These are phyloP conservation scores for Platanthera zijinensis DNA, from an alignment of 106 monocot species.

Conservation along the genomic window DNA sequence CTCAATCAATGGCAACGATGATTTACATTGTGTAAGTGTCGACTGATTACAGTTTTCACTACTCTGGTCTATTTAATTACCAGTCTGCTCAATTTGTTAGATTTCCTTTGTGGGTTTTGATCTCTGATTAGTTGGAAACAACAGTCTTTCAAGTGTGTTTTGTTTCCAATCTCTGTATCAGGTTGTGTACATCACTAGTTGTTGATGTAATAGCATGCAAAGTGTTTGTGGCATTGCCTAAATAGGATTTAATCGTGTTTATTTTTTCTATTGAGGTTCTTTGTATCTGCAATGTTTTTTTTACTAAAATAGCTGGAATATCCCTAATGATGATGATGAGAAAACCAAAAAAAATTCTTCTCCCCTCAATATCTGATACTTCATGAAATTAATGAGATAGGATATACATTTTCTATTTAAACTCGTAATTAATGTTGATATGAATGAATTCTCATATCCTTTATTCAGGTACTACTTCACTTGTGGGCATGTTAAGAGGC, in stretches of 20 bases:
- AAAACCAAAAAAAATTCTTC: neutral
- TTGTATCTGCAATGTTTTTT: neutral
- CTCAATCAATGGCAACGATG: constrained; percentile 4
- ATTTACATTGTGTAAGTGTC: constrained; percentile 6
- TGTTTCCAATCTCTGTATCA: neutral
- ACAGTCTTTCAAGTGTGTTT: neutral
- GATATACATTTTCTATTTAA: neutral
- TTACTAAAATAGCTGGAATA: neutral
- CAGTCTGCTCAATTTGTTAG: no score
- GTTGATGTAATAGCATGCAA: neutral
- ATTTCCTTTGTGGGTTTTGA: neutral
- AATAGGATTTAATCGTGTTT: neutral
- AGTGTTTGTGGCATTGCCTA: neutral
- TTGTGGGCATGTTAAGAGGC: constrained; percentile 27
- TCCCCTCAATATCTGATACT: neutral
- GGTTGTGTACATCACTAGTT: neutral
- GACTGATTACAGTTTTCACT: neutral
- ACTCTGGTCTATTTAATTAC: neutral
- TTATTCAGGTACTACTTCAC: constrained; percentile 23
- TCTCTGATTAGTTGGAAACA: neutral
- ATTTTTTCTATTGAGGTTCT: neutral
- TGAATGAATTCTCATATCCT: neutral
- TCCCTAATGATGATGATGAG: neutral
- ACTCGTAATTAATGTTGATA: neutral
- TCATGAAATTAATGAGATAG: neutral